Evolutionary conservation across 495 filamentous ascomycete genomes (phyloP).

Genomic region (Neurospora tetraspora): DNA sequence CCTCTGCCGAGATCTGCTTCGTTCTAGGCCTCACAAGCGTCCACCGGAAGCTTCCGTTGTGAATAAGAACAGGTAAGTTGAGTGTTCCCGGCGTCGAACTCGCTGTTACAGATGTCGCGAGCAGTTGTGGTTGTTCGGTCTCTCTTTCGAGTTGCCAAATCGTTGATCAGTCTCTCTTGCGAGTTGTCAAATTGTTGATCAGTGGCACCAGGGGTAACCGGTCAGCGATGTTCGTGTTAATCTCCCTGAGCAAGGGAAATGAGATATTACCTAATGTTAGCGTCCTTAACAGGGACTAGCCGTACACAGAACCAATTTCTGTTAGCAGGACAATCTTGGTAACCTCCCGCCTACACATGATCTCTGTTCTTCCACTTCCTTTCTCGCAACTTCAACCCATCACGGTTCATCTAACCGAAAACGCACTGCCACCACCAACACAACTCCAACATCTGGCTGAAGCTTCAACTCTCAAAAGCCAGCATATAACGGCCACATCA

Average conservation of each 20-base stretch:
- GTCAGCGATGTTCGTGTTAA: not conserved
- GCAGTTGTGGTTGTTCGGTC: not conserved
- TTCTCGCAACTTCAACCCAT: not conserved
- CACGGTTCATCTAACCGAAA: not conserved
- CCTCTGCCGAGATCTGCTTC: not conserved
- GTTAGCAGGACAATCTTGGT: not conserved
- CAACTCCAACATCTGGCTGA: not conserved
- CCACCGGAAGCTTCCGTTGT: not conserved
- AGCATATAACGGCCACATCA: not conserved
- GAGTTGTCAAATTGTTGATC: not conserved
- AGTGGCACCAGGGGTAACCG: not conserved
- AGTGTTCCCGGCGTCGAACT: not conserved
- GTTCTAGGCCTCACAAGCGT: not conserved
- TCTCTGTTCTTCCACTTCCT: not conserved
- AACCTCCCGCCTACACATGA: not conserved
- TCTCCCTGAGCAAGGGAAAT: not conserved
- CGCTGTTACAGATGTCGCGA: not conserved
- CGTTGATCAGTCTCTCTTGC: not conserved
- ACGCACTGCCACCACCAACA: not conserved
- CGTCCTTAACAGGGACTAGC: not conserved
- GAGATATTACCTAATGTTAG: not conserved
- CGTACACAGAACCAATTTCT: not conserved
- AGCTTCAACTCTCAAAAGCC: not conserved
- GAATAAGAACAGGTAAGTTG: not conserved
- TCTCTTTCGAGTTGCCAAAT: not conserved